Evolutionary conservation across 1,139 yeast species (phyloP), one percentile per base, ranked within the genome.

Genomic region (Yamadazyma pseudoaaseri): DNA sequence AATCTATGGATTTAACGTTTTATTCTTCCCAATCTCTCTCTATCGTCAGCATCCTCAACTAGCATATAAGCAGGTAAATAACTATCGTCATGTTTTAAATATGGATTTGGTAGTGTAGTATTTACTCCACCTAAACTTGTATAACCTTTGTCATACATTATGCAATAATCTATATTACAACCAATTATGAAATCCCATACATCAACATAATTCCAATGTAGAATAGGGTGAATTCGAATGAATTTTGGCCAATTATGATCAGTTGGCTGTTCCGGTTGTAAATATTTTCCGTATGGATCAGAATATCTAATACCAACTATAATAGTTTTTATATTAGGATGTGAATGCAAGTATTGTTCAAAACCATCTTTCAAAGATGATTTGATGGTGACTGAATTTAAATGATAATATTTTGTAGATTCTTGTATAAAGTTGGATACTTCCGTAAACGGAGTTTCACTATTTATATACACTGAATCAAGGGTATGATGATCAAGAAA

Each of bases 181-280:
- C 64, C 69, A 23, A 74, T 52, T 36, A 84, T 62, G 43, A 76
- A 74, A 46, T 75, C 81, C 96, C 96, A 87, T 3, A 87, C 70
- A 38, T 86, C 86, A 17, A 70, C 73, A 47, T 84, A 86, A 28
- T 73, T 73, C 96, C 96, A 87, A 35, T 84, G 83, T 31, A 87
- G 65, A 9, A 87, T 81, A 0, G 96, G 96, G 49, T 86, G 92
- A 7, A 86, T 68, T 29, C 96, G 62, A 43, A 80, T 58, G 52
- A 87, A 87, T 24, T 65, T 62, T n/a, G 96, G 96, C 96, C 96
- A 87, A 34, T 86, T 79, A 42, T 78, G 82, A 52, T 87, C 96
- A 0, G 96, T 87, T 26, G 50, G 54, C 48, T 85, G 89, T 39
- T 81, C 73, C 35, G 69, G 69, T 11, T 63, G 43, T 24, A 87